Base-by-base conservation (phyloP, 331 rosid species). In the Malus hybrid region DNA sequence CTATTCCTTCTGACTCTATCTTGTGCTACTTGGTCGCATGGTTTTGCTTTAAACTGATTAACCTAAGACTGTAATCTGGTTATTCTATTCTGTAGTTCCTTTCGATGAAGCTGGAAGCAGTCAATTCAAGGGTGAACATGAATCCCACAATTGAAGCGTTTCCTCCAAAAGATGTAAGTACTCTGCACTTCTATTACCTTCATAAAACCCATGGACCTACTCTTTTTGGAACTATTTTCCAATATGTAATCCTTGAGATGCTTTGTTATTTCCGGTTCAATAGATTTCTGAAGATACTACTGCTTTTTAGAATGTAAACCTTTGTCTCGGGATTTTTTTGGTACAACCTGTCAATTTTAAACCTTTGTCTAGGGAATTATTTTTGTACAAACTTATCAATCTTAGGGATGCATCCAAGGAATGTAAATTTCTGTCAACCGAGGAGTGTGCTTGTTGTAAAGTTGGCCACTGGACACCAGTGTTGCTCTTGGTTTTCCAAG, bases 31-130 rank as follows among this genome's bases (percentile, higher is more conserved):
- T 24, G 3, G 24, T 19, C 14, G 52, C 65, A 52, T 57, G 66
- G n/a, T 68, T 57, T 53, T 73, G 26, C 29, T 46, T 62, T 32
- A 29, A 71, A 75, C 34, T 10, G 24, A 22, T 32, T n/a, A 30
- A 76, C 80, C 72, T 74, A 74, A 83, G 66, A 16, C 63, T 83
- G 44, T 75, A 22, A 18, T 8, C 24, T 24, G n/a, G 28, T 16
- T 71, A 60, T 74, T 76, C 82, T 36, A 71, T 72, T 77, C 68
- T 76, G 24, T 79, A 94, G 99, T 94, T 94, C 78, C 91, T 94
- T 55, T 94, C 97, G 2, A 88, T 94, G 97, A 94, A 92, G 90
- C 96, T 92, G 32, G 99, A 92, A 81, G 80, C 96, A 44, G 90
- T 94, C 68, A 92, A 85, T 85, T 82, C 97, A 14, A 88, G 91